phyloP scores from a whole-genome alignment of 441 rosid species.

The Breynia disticha region DNA sequence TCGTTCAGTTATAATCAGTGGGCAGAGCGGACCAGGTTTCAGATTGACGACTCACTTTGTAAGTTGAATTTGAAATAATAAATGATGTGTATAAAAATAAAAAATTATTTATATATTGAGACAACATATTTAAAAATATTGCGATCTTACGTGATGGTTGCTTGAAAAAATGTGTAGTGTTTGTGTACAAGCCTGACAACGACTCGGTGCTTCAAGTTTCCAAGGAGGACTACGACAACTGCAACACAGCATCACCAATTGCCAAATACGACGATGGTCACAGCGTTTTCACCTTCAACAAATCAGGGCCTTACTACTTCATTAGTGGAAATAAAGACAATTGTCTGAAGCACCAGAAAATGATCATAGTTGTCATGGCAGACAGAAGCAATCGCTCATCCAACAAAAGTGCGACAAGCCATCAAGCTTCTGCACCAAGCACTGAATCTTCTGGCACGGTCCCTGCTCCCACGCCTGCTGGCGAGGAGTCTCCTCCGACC shows the following conservation, averaged over 20 bases:
- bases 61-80: too few species aligned
- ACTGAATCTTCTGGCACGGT: constrained; percentile 2
- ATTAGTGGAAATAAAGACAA: constrained; percentile 68
- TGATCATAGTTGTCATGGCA: constrained; percentile 53
- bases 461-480: constrained; percentile 48
- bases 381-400: constrained; percentile 39
- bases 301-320: constrained; percentile 61
- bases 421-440: constrained; percentile 30
- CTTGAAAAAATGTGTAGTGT: constrained; percentile 33
- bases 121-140: background rate
- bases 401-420: constrained; percentile 4
- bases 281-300: constrained; percentile 44
- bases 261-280: constrained; percentile 48
- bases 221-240: constrained; percentile 44
- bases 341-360: constrained; percentile 60
- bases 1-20: constrained; percentile 39
- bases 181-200: constrained; percentile 37
- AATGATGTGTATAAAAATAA: too few species aligned
- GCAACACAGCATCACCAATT: constrained; percentile 37
- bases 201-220: constrained; percentile 73
- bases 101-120: background rate
- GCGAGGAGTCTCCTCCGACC: constrained; percentile 39
- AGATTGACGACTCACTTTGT: constrained; percentile 67
- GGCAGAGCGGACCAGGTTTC: constrained; percentile 74
- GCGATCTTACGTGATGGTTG: background rate